Evolutionary conservation across 2,329 filamentous ascomycete species (phyloP).

Genomic region (Aspergillus phoenicis): DNA sequence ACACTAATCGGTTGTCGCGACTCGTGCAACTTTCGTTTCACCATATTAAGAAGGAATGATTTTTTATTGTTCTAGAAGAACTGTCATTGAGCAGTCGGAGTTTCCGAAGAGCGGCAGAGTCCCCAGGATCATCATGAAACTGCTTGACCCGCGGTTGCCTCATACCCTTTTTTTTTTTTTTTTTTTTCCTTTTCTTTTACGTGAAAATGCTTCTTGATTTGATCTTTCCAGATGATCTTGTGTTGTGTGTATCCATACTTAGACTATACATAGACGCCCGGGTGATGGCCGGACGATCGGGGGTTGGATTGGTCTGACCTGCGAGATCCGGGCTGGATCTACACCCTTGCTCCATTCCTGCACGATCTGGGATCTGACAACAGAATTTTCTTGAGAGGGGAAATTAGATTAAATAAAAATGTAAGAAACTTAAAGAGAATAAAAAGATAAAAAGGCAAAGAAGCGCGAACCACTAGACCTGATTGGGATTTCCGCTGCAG

Average conservation of each 20-base stretch:
- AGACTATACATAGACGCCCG: not conserved
- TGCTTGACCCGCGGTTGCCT: not conserved
- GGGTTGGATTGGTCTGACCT: not conserved
- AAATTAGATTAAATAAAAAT: not conserved
- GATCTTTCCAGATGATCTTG: not conserved
- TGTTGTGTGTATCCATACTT: no score
- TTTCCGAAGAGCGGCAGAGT: not conserved
- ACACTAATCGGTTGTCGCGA: not conserved
- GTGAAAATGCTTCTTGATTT: not conserved
- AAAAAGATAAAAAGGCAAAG: not conserved
- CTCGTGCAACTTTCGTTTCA: slow-evolving; percentile 1
- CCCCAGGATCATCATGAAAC: not conserved
- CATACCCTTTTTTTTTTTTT: not conserved
- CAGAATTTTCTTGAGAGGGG: not conserved
- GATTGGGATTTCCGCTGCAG: slow-evolving; percentile 6
- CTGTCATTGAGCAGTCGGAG: not conserved
- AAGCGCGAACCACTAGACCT: not conserved
- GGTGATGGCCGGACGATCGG: slow-evolving; percentile 2
- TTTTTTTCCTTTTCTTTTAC: not conserved
- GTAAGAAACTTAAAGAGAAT: not conserved
- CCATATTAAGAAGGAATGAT: not conserved
- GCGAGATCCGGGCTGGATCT: slow-evolving; percentile 15
- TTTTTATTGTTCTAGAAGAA: not conserved
- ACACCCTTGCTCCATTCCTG: slow-evolving; percentile 10
- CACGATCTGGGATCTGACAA: slow-evolving; percentile 12